Base-by-base conservation (phyloP, 2,329 filamentous ascomycete species). In the Myrmaecium sp. region DNA sequence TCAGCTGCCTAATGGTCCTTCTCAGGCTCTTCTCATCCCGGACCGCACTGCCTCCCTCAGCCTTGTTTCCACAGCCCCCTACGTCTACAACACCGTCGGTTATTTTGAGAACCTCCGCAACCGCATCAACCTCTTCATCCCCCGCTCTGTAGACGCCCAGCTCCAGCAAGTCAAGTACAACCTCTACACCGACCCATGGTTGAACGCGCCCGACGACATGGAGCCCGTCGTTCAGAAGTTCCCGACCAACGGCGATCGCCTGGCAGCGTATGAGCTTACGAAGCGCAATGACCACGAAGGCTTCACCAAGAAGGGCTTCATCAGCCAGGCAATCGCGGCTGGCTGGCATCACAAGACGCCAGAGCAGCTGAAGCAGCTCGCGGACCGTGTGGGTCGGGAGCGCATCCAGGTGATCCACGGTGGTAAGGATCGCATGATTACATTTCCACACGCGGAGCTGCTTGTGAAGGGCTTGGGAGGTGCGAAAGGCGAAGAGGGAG, bases 371-470 rank as follows among this genome's bases (percentile, higher is more conserved):
- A 54, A 53, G 36, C 55, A 63, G 33, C 58, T 92, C 34, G 76
- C 64, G 0, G 70, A 82, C 37, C 53, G 49, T 15, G 64, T 93
- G 1, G 80, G 80, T 0, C 62, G 78, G 28, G 66, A 75, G 36
- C 58, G 81, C 17, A 84, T 93, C 36, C 50, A 80, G 39, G 67
- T 92, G 4, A 49, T 86, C 37, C 82, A 92, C 49, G 83, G 83
- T 5, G 73, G 65, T 1, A 52, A 52, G 6, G 83, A 93, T 50
- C 58, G 60, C n/a, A 83, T 93, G 76, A 75, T 93, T 37, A 69
- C 66, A 4, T 60, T 74, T 25, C 63, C 63, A 5, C 78, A 89
- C 44, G 81, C 69, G 0, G 55, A 69, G 42, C 66, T 74, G 47
- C 50, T 93, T 36, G 68, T 77, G 30, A 59, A 69, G 26, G 64